Evolutionary conservation across 148 eudicot species (phyloP), one percentile per base, ranked within the genome.

Genomic region (Oxyria digyna): DNA sequence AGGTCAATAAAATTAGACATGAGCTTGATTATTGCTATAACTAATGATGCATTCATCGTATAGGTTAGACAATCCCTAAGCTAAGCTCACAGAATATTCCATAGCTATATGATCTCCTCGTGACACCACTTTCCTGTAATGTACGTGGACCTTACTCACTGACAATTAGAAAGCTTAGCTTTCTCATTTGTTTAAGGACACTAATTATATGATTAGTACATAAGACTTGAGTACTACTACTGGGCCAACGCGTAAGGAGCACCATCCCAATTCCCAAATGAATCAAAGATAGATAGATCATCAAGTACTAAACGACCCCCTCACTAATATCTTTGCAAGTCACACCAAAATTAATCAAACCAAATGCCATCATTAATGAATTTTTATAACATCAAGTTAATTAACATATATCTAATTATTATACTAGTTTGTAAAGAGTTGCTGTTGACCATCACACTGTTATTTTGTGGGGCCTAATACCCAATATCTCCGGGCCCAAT

Each of bases 401-500:
- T n/a, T 23, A 55, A 0, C 62, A 55, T 24, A 55, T 26, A 32
- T 23, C 26, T n/a, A 26, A 55, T 26, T 26, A 6, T 57, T n/a
- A n/a, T n/a, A n/a, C n/a, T n/a, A 29, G 14, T 59, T 6, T 27
- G n/a, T 1, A 31, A 24, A 59, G 37, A 31, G 38, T 0, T 14
- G 38, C 15, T 21, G 65, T 59, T 59, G 65, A 59, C 65, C 65
- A 59, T 27, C 37, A 59, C 65, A 59, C 20, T 31, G 20, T 29
- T 59, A 29, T 59, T 15, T 1, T 27, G 35, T 57, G 35, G 64
- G 64, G 18, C 64, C 64, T 4, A 14, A 29, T n/a, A 18, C 35
- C 64, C 6, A 57, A 57, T 57, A 57, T 57, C 64, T 27, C 37
- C n/a, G 18, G 64, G 35, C 65, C 65, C 65, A 59, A 29, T 59